Base-by-base conservation (phyloP, 208 protist genomes). In the Acanthamoeba quina region DNA sequence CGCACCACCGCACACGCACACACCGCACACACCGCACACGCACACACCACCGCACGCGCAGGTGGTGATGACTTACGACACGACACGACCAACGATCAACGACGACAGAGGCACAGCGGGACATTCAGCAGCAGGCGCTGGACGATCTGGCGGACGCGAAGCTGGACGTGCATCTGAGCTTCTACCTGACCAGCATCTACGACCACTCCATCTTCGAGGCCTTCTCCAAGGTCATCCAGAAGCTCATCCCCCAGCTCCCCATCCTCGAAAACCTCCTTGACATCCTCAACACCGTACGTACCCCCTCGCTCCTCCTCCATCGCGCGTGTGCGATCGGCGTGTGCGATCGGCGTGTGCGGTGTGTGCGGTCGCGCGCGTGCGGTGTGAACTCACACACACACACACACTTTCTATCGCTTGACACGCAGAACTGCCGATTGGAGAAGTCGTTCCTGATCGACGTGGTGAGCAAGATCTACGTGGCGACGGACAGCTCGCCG, bases 361-460 rank as follows among this genome's bases (percentile, higher is more conserved):
- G 68, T 82, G 64, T 85, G 41, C 24, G 6, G 9, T 62, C 41
- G 68, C 34, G 44, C 34, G 47, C 49, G 70, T n/a, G 47, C 11
- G 34, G 85, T 15, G 41, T 91, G 31, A 62, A 88, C 47, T 52
- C 13, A 66, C 31, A 62, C 37, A 70, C 60, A 72, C 26, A 31
- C 19, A 52, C 47, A 2, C 47, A 3, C 47, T 52, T 11, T 13
- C 47, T 52, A 1, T 52, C 47, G 13, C 10, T 52, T 13, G 47
- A 1, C 37, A 17, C 47, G 15, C 44, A 97, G 96, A 98, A 96
- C 88, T 99, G 94, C 62, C 95, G 97, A 76, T 98, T 99, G n/a
- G 98, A 99, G 83, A 98, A 99, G 94, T 97, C 98, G 24, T 99
- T 99, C 94, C 92, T 99, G 3, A 98, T 99, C 58, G 98, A 99